Base-by-base conservation (phyloP, 768 basidiomycete genomes). In the Psilocybe sp. region DNA sequence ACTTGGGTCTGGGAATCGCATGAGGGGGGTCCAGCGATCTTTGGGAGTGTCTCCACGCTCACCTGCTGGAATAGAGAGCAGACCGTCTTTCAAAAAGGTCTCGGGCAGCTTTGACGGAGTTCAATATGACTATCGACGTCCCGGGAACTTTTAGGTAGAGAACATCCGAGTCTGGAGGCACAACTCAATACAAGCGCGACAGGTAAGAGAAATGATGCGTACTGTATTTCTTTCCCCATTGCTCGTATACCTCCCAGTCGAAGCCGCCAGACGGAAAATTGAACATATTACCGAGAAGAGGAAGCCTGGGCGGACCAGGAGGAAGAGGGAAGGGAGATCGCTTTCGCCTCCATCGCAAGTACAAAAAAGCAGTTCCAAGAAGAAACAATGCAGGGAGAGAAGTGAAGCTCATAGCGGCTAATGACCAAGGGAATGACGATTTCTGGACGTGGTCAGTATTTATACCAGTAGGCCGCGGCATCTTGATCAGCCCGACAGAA, bases 141-240 rank as follows among this genome's bases (percentile, higher is more conserved):
- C 60, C 59, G 6, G 49, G 47, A n/a, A 51, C 55, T 14, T 51
- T 46, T 4, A 60, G 15, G 40, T 61, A 55, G 28, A 63, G 31
- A 23, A 65, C 57, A 23, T 60, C 60, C 0, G 61, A 55, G 7
- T 53, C 64, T 65, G 34, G 2, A 11, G 19, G 32, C 11, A 20
- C 13, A 20, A 10, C 43, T 23, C 8, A 12, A 31, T 43, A 6
- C 32, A 15, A 32, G 20, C 4, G 37, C 11, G 11, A 7, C 31
- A 15, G 5, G 32, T 23, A n/a, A 9, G 34, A 10, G 16, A 1
- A 5, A 32, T 43, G 2, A 50, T 47, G 3, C 51, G 18, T 31
- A 65, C 77, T 67, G 37, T 69, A 77, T 60, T 67, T 63, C 40
- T 65, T 59, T 8, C 65, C 66, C 77, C 76, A 79, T 38, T 67